These are phyloP conservation scores for Monascus purpureus DNA, from an alignment of 495 filamentous ascomycete genomes.

Conservation along the genomic window DNA sequence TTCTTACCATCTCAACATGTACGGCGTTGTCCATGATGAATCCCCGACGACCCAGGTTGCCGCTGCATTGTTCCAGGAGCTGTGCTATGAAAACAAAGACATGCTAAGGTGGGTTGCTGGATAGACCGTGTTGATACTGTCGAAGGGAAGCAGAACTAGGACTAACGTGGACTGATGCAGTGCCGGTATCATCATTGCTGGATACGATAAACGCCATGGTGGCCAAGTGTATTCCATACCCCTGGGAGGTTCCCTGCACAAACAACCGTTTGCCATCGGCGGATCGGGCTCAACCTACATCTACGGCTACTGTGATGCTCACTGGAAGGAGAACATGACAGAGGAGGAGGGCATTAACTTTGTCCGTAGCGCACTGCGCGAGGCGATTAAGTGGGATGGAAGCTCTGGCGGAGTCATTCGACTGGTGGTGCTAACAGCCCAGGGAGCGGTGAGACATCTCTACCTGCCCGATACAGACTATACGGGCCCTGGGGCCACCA, in stretches of 20 bases:
- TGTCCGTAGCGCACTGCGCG: constrained; percentile 75
- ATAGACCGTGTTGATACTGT: not conserved
- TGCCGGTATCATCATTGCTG: constrained; percentile 94
- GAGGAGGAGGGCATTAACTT: constrained; percentile 87
- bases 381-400: constrained; percentile 98
- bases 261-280: constrained; percentile 90
- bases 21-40: constrained; percentile 74
- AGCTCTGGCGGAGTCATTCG: constrained; percentile 97
- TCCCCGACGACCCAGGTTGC: constrained; percentile 87
- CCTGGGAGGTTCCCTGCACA: constrained; percentile 91
- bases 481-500: constrained; percentile 42
- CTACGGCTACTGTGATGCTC: constrained; percentile 92
- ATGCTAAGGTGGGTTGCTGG: constrained; percentile 47
- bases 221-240: constrained; percentile 97
- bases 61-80: constrained; percentile 87
- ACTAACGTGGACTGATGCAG: too few species aligned
- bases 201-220: constrained; percentile 84
- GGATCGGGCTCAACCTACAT: constrained; percentile 98
- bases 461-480: constrained; percentile 85
- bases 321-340: constrained; percentile 93
- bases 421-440: constrained; percentile 83
- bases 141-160: too few species aligned
- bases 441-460: constrained; percentile 77
- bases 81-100: constrained; percentile 97
- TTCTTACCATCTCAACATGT: constrained; percentile 88